phyloP scores from a whole-genome alignment of 1,284 basidiomycete genomes.

The Exobasidium rhododendri region DNA sequence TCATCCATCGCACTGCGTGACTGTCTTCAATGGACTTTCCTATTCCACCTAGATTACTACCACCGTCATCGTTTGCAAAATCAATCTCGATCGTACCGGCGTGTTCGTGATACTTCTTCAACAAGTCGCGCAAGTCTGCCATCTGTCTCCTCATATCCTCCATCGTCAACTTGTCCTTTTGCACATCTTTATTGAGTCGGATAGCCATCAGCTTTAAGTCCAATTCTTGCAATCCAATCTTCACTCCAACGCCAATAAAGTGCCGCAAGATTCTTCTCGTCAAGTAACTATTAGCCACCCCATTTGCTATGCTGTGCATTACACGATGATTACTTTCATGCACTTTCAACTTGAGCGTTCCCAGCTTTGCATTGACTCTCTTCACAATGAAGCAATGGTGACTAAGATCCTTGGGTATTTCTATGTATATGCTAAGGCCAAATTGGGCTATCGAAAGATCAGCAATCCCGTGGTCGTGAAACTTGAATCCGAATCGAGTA shows the following conservation, averaged over 20 bases:
- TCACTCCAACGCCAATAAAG: slow-evolving; percentile 19
- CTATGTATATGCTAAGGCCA: slow-evolving; percentile 19
- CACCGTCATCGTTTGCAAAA: slow-evolving; percentile 8
- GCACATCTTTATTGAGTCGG: slow-evolving; percentile 14
- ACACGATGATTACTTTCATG: slow-evolving; percentile 21
- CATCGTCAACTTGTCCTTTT: slow-evolving; percentile 13
- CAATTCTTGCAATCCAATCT: slow-evolving; percentile 21
- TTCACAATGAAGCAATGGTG: slow-evolving; percentile 20
- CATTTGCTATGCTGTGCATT: slow-evolving; percentile 15
- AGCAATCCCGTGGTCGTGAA: slow-evolving; percentile 22
- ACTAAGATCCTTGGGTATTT: slow-evolving; percentile 17
- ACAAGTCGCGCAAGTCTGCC: slow-evolving; percentile 22
- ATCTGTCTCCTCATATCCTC: slow-evolving; percentile 15
- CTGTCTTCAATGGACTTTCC: slow-evolving; percentile 18
- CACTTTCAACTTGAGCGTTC: slow-evolving; percentile 19
- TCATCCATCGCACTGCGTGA: slow-evolving; percentile 24
- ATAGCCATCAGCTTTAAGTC: slow-evolving; percentile 22
- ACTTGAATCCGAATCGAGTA: slow-evolving; percentile 15
- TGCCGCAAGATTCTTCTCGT: slow-evolving; percentile 20
- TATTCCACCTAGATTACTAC: slow-evolving; percentile 7
- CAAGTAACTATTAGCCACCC: slow-evolving; percentile 16
- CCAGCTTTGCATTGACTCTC: slow-evolving; percentile 23
- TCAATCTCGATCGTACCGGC: slow-evolving; percentile 24
- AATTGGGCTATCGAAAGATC: slow-evolving; percentile 21
- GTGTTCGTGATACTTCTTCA: slow-evolving; percentile 23